Base-by-base conservation (phyloP, 2,329 filamentous ascomycete species). In the Kalmusia sp. region DNA sequence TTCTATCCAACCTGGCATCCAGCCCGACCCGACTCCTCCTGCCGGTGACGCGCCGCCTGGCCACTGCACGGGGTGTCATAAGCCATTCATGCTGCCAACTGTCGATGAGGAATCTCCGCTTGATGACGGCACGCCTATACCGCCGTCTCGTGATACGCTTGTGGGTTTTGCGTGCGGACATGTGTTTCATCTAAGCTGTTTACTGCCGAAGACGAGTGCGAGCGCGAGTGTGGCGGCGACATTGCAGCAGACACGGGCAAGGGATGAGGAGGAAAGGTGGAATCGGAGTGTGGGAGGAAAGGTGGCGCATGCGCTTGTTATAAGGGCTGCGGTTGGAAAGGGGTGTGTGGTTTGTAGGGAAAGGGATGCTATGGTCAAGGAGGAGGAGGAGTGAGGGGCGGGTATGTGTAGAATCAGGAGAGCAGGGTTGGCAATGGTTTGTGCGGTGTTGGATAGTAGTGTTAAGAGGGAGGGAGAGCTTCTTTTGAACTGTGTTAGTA, bases 91-190 rank as follows among this genome's bases (percentile, higher is more conserved):
- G 0, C 53, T 71, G 1, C 67, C 70, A 22, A 70, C 69, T 3
- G 49, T 59, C 6, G 66, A 70, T 38, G 70, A 71, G 55, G 67
- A 67, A 21, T 67, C n/a, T n/a, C n/a, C 63, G 6, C 40, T 65
- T 19, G 55, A 57, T 9, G 63, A 67, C 7, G 52, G 58, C 1
- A n/a, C n/a, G n/a, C 66, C 69, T 3, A 49, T 71, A 0, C 68
- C 70, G 12, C 54, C 63, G 8, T 68, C 63, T 2, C 67, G 68
- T 43, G 88, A 93, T 69, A 89, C 89, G 0, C 78, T 96, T 2
- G 83, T 93, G 5, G 91, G 90, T 3, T 95, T 93, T 69, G 87
- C 88, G 1, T 96, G 91, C 67, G 89, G 90, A 0, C 91, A 95
- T 68, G 87, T 92, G 22, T 95, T 90, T 70, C 91, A 96, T 65